phyloP scores from a whole-genome alignment of 441 rosid genomes.

The Syzygium syzygioides region DNA sequence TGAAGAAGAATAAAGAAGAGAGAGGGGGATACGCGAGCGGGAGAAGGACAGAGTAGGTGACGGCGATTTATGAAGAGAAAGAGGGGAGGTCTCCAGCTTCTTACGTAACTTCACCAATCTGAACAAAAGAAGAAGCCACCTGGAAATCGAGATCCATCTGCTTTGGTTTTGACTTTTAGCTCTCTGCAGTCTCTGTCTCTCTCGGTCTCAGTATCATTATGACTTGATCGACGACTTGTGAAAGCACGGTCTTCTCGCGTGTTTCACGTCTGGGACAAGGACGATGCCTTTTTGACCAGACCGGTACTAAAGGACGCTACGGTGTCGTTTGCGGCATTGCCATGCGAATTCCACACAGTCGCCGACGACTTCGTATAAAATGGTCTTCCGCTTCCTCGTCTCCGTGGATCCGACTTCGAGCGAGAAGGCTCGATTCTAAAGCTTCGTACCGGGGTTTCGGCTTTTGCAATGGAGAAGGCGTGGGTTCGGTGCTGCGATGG shows the following conservation, averaged over 20 bases:
- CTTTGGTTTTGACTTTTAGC: not conserved
- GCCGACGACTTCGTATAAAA: not conserved
- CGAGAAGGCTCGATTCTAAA: not conserved
- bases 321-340: not conserved
- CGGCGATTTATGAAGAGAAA: too few species aligned
- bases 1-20: too few species aligned
- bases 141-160: not conserved
- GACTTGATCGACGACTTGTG: not conserved
- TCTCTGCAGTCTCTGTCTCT: not conserved
- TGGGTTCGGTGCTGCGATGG: conserved; percentile 8
- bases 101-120: not conserved
- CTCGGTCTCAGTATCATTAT: not conserved
- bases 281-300: not conserved
- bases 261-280: not conserved
- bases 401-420: not conserved
- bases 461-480: conserved; percentile 1
- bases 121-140: not conserved
- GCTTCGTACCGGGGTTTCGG: not conserved
- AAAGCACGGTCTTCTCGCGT: not conserved
- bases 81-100: too few species aligned
- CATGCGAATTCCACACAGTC: not conserved
- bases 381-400: not conserved
- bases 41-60: too few species aligned
- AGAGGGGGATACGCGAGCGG: too few species aligned
- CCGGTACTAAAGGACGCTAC: not conserved